Percentiles rank a stretch among this genome's conserved stretches.
Conservation (phyloP, 441 rosid genomes). For the Populus hybrid region DNA sequence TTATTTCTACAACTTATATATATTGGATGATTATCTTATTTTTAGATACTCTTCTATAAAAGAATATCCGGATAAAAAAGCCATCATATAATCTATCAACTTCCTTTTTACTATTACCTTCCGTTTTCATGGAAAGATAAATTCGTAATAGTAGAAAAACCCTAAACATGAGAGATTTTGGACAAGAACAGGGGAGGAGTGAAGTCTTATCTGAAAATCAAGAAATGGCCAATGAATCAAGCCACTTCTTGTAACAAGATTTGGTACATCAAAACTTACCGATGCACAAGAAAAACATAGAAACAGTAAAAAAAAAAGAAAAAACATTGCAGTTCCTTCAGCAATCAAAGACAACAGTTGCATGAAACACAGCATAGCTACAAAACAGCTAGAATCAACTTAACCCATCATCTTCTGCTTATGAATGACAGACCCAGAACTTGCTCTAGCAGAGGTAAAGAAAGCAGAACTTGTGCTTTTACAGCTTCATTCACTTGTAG, state of each 20-base stretch:
- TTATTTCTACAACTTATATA: too few species aligned
- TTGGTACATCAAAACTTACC: neutral
- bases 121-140: neutral
- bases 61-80: too few species aligned
- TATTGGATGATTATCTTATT: too few species aligned
- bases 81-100: too few species aligned
- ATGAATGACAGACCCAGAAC: neutral
- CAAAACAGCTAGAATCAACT: neutral
- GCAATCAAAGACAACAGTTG: too few species aligned
- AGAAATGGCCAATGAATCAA: neutral
- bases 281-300: neutral
- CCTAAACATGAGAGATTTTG: neutral
- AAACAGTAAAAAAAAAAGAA: neutral
- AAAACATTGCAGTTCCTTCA: neutral
- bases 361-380: neutral
- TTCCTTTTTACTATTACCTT: too few species aligned
- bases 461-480: too few species aligned
- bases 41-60: too few species aligned
- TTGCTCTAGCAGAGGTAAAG: neutral
- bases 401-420: neutral
- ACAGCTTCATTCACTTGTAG: conserved; percentile 28
- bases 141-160: neutral
- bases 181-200: neutral
- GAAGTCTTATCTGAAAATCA: neutral
- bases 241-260: neutral